A percentile compares a stretch with the other conserved stretches of the same genome.
Conservation (phyloP, 106 monocot species). For the Posidonia australis region DNA sequence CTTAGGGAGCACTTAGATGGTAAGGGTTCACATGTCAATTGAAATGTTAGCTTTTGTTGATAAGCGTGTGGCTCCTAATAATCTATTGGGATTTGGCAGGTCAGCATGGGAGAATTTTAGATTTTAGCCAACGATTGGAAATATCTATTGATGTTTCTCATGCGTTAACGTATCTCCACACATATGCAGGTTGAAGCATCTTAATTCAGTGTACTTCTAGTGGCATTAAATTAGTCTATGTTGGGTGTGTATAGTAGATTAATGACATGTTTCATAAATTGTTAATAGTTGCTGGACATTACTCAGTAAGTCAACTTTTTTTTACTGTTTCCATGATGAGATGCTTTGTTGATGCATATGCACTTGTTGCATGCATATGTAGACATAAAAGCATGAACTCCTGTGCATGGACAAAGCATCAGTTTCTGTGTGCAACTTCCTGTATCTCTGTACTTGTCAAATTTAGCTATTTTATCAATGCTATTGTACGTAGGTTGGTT, state of each 20-base stretch:
- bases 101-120: slow-evolving; percentile 40
- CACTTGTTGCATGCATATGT: no score
- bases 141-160: slow-evolving; percentile 84
- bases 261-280: not conserved
- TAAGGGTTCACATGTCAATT: slow-evolving; percentile 14
- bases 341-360: no score
- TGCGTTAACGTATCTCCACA: slow-evolving; percentile 77
- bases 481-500: no score
- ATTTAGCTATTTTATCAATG: no score
- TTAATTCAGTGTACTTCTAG: not conserved
- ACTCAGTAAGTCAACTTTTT: no score
- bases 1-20: slow-evolving; percentile 86
- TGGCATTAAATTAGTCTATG: not conserved
- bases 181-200: slow-evolving; percentile 31
- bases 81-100: slow-evolving; percentile 25
- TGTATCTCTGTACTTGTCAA: no score
- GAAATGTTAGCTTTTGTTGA: not conserved
- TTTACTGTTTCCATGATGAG: no score
- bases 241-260: not conserved
- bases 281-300: no score
- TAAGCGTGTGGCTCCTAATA: not conserved
- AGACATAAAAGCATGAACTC: no score
- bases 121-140: slow-evolving; percentile 71
- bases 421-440: no score
- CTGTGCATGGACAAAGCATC: no score